phyloP scores from a whole-genome alignment of 1,284 basidiomycete species.

The Jaminaea rosea region DNA sequence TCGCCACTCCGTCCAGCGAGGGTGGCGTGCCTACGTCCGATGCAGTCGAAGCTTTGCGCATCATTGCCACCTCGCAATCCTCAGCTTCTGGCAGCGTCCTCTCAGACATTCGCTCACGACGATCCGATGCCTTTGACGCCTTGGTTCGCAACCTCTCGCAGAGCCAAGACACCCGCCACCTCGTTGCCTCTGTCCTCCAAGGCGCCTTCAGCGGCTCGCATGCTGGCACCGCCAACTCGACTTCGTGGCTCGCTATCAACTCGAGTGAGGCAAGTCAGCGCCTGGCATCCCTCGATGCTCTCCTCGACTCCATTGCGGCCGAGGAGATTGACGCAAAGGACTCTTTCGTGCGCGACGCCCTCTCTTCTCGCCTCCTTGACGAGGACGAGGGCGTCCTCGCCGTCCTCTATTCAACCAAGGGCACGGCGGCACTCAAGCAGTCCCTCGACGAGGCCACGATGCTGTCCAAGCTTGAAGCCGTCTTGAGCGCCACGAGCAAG shows the following conservation, averaged over 20 bases:
- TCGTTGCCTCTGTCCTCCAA: too few species aligned
- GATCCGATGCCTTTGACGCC: too few species aligned
- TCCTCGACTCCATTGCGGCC: constrained; percentile 16
- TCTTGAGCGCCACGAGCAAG: neutral
- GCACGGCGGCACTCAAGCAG: constrained; percentile 9
- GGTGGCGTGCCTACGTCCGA: too few species aligned
- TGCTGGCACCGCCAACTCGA: too few species aligned
- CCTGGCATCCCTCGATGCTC: constrained; percentile 21
- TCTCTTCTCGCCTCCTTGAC: constrained; percentile 24
- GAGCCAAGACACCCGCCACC: too few species aligned
- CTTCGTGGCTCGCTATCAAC: constrained; percentile 41
- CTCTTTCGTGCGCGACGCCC: constrained; percentile 28
- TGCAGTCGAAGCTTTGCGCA: too few species aligned
- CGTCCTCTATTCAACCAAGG: constrained; percentile 19
- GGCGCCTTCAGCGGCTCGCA: too few species aligned
- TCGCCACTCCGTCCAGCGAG: too few species aligned
- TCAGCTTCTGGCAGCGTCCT: too few species aligned
- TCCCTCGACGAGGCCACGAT: neutral
- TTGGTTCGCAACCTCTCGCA: too few species aligned
- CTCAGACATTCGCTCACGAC: too few species aligned
- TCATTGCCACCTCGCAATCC: too few species aligned
- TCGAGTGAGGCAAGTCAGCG: constrained; percentile 24
- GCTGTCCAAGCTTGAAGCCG: neutral
- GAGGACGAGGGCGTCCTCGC: constrained; percentile 20
- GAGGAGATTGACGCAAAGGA: constrained; percentile 17